Conservation (phyloP, 495 filamentous ascomycete species). For the Glarea lozoyensis region DNA sequence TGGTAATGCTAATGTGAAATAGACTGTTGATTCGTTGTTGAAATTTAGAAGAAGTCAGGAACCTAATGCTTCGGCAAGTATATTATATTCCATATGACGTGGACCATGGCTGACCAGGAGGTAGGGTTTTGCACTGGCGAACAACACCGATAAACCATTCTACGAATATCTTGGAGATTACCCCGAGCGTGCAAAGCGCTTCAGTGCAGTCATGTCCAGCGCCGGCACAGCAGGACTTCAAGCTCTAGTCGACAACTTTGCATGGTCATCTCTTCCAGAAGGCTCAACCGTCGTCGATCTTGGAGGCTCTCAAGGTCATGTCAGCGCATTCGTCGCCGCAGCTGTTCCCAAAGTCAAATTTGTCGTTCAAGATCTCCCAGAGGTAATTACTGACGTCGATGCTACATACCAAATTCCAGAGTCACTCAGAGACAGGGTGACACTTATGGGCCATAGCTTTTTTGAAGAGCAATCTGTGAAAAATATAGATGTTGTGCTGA, state of each 20-base stretch:
- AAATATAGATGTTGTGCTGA: slow-evolving; percentile 35
- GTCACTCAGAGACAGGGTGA: slow-evolving; percentile 27
- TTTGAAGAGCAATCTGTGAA: slow-evolving; percentile 37
- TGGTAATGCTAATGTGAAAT: too few species aligned
- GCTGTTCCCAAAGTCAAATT: slow-evolving; percentile 1
- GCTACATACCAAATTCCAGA: slow-evolving; percentile 17
- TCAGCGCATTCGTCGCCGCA: not conserved
- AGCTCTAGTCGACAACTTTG: not conserved
- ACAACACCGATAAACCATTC: slow-evolving; percentile 9
- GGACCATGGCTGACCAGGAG: slow-evolving; percentile 3
- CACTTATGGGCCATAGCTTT: slow-evolving; percentile 38
- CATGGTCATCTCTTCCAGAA: slow-evolving; percentile 1
- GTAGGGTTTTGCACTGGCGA: slow-evolving; percentile 14
- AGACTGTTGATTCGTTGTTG: slow-evolving; percentile 2
- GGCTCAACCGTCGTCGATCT: not conserved
- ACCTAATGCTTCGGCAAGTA: slow-evolving; percentile 6
- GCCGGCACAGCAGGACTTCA: not conserved
- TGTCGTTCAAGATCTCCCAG: slow-evolving; percentile 28
- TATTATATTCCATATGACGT: not conserved
- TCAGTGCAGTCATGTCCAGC: slow-evolving; percentile 1
- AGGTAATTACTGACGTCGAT: slow-evolving; percentile 16
- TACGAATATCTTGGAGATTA: slow-evolving; percentile 14
- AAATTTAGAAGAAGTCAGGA: slow-evolving; percentile 3
- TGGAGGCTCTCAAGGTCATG: slow-evolving; percentile 3
- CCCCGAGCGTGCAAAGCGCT: slow-evolving; percentile 12